Evolutionary conservation across 441 rosid genomes (phyloP), one percentile per base, ranked within the genome.

Genomic region (Euphorbia celastroides): DNA sequence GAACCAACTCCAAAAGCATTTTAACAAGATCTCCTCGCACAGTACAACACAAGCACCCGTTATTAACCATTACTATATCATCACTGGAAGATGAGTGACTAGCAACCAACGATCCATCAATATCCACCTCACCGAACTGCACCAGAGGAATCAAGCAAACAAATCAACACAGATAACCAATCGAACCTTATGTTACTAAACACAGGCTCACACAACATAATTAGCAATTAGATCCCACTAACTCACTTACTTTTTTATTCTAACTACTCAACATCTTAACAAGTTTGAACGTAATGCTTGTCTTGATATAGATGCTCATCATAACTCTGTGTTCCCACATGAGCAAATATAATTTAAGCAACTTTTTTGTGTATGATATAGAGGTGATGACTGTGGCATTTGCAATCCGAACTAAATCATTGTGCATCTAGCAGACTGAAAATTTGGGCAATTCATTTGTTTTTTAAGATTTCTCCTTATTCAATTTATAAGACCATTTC

Each of bases 81-180:
- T 83, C 89, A 6, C 82, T 79, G 0, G 85, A 75, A 14, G 90
- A 80, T 52, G 89, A 82, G 79, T 88, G 92, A 70, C 86, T 85
- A 23, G 96, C 92, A 31, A 88, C 90, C 75, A 88, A 71, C 17
- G 92, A 85, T 64, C 90, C 89, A 74, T 88, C 92, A 68, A 88
- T 88, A 75, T 83, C 90, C 26, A 82, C 89, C 74, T 86, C 92
- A 20, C 96, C 96, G 75, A 86, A 85, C 90, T 88, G 87, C 77
- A 75, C 9, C 12, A 19, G 20, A 5, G 10, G 4, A 80, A 60
- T 16, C 32, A 32, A 59, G 41, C 31, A 48, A 65, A 31, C 60
- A 51, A 28, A 63, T 26, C 27, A n/a, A 26, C 20, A 57, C 7
- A n/a, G 44, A 10, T 31, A 25, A 38, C 22, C n/a, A 34, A 60